Base-by-base conservation (phyloP, 306 rosid genomes). In the Begonia masoniana region DNA sequence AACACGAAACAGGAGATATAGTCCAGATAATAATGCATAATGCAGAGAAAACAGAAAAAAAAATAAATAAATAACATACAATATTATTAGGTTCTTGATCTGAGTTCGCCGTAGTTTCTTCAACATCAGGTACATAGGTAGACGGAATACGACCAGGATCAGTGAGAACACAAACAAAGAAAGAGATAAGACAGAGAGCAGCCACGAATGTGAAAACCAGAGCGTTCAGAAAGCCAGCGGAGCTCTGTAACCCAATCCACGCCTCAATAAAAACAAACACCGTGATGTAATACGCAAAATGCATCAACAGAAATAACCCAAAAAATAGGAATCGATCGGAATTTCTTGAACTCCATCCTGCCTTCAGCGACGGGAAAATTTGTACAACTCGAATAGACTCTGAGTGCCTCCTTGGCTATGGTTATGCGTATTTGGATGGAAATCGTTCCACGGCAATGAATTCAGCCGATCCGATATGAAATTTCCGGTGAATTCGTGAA, bases 111-210 rank as follows among this genome's bases (percentile, higher is more conserved):
- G 49, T 43, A 43, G n/a, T 52, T 47, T 67, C 67, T 74, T 82
- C 97, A 66, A 82, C 69, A 69, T 88, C 97, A 12, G 97, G 97
- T 53, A 65, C 60, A 60, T 79, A 82, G 23, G 95, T 79, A 76
- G 88, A 62, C 10, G 97, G 86, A 19, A 78, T 76, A 8, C 65
- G 60, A 47, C 97, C 97, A 13, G 97, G 93, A 61, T 84, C 88
- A 19, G 71, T 71, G 50, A 88, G 69, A 68, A 88, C 89, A 64
- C 93, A 80, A 5, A 62, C 59, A 36, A 64, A 66, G 81, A 88
- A 84, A 69, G 93, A 82, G 76, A 84, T 70, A 50, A 84, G 64
- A 69, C 72, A 69, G 12, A 84, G 68, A 56, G 71, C 74, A n/a
- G 71, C 73, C 16, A 82, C 36, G 54, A 66, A 57, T 56, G 88